Evolutionary conservation across 257 asterid species (phyloP).

Genomic region (Solanum clarkiae): DNA sequence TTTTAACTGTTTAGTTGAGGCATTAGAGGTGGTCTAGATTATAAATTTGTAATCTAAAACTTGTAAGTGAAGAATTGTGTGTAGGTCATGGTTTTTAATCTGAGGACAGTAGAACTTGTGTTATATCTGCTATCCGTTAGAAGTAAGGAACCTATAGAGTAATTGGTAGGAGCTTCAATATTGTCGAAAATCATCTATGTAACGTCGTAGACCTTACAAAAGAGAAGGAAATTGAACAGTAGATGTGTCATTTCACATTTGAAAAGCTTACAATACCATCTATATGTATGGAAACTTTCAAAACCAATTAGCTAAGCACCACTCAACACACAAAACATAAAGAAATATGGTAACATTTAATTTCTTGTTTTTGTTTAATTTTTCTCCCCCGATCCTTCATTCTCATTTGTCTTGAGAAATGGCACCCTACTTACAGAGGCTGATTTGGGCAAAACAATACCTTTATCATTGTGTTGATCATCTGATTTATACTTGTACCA

Average conservation of each 20-base stretch:
- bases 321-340: background rate
- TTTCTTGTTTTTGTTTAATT: background rate
- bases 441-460: background rate
- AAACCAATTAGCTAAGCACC: background rate
- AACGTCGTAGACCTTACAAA: no score
- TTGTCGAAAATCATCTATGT: no score
- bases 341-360: background rate
- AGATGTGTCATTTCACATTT: background rate
- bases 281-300: background rate
- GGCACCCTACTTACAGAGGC: conserved; percentile 11
- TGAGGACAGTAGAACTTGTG: no score
- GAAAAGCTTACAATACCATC: background rate
- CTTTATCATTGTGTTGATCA: background rate
- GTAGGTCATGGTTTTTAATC: no score
- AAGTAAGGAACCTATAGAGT: no score
- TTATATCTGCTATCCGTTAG: no score
- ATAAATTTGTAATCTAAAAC: no score
- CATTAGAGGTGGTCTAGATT: no score
- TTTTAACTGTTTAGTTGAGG: no score
- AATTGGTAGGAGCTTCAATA: no score
- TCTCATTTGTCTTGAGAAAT: conserved; percentile 9
- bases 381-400: background rate
- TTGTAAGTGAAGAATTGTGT: no score
- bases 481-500: conserved; percentile 54
- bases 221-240: background rate